Conservation (phyloP, 352 stramenopile species). For the Phytophthora foliorum region DNA sequence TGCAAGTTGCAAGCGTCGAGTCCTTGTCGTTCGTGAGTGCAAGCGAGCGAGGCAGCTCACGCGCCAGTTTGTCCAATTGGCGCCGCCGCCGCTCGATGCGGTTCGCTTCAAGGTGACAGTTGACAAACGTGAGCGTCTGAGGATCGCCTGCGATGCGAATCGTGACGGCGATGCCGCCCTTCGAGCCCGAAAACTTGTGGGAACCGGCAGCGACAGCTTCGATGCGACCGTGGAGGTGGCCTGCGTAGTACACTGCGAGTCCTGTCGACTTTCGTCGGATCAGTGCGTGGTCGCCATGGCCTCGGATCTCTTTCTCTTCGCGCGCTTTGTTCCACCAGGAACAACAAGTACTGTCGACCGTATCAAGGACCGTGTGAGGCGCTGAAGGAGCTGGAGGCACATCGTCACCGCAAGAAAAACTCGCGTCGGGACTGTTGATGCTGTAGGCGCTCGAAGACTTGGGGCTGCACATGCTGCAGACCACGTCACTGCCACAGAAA, state of each 20-base stretch:
- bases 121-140: slow-evolving; percentile 73
- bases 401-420: slow-evolving; percentile 15
- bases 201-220: slow-evolving; percentile 57
- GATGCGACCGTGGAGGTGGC: slow-evolving; percentile 44
- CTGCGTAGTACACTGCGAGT: slow-evolving; percentile 65
- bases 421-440: slow-evolving; percentile 14
- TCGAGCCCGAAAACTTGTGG: slow-evolving; percentile 76
- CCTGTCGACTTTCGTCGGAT: slow-evolving; percentile 75
- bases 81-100: slow-evolving; percentile 53
- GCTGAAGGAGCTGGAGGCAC: slow-evolving; percentile 1
- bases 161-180: slow-evolving; percentile 67
- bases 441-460: slow-evolving; percentile 15
- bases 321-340: slow-evolving; percentile 26
- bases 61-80: slow-evolving; percentile 62
- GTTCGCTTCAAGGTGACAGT: slow-evolving; percentile 80
- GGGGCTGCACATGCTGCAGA: slow-evolving; percentile 20
- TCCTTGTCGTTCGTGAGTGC: slow-evolving; percentile 13
- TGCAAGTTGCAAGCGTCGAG: slow-evolving; percentile 53
- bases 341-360: not conserved
- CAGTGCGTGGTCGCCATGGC: slow-evolving; percentile 70
- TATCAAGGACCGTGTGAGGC: not conserved
- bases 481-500: slow-evolving; percentile 18
- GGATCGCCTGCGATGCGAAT: slow-evolving; percentile 52
- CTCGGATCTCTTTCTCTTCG: slow-evolving; percentile 56
- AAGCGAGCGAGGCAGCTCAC: slow-evolving; percentile 57